Evolutionary conservation across 2,329 filamentous ascomycete species (phyloP), one percentile per base, ranked within the genome.

Genomic region (Neopestalotiopsis rosae): DNA sequence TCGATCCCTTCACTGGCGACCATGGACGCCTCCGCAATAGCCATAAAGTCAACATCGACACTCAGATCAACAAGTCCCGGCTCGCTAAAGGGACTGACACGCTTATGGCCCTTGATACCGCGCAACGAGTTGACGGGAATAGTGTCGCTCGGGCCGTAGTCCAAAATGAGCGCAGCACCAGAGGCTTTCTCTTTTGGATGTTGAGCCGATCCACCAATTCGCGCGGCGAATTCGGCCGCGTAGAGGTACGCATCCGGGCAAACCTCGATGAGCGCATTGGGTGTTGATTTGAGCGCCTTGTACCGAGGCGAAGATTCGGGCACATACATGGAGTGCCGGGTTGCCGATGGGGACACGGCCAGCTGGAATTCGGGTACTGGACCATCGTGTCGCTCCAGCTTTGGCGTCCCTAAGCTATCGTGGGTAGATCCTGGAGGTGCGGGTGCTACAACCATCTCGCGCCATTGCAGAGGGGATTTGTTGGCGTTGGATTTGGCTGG

Each of bases 31-130:
- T 98, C 95, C 0, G 94, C 95, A 1, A 99, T 83, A 12, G 92
- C 94, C 0, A 89, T 88, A 77, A 99, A 99, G 80, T 99, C 96
- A 0, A 99, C 96, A 77, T 99, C 95, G 0, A 93, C 95, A 72
- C 91, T 94, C 28, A 99, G 85, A 78, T 99, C 96, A 2, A 97
- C 94, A 32, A 91, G 87, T 0, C 96, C 96, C 0, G 96, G 93
- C 5, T 89, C 85, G 1, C 88, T 86, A 75, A 99, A 94, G 4
- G 96, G 94, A 28, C 90, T 94, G 61, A 97, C 92, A 30, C 87
- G 86, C 30, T 86, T 84, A 82, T 99, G 96, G 14, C 87, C 84
- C 45, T 90, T 89, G 79, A 99, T 98, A 28, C 96, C 96, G 40
- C 96, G 92, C 28, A 99, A 87, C 0, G 94, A 97, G 85, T 97